These are phyloP conservation scores for Cytospora chrysosperma DNA, from an alignment of 2,329 filamentous ascomycete genomes.

Conservation along the genomic window DNA sequence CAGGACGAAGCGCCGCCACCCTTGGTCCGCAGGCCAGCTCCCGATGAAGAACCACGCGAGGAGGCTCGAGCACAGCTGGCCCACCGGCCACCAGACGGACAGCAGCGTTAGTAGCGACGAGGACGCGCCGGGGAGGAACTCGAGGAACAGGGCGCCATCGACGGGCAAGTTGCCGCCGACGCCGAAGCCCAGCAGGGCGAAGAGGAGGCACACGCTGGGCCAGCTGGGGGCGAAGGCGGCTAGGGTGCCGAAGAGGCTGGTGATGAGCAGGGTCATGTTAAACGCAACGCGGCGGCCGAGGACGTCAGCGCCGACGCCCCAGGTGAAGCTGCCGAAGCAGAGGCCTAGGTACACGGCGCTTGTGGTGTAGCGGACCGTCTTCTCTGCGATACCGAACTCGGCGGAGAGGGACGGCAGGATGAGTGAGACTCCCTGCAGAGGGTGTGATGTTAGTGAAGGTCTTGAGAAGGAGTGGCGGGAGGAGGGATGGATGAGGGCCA, in stretches of 20 bases:
- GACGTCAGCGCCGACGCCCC: slow-evolving; percentile 77
- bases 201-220: slow-evolving; percentile 60
- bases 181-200: slow-evolving; percentile 63
- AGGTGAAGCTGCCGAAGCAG: slow-evolving; percentile 74
- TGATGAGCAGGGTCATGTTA: slow-evolving; percentile 75
- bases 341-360: slow-evolving; percentile 74
- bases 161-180: slow-evolving; percentile 77
- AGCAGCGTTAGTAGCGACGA: slow-evolving; percentile 73
- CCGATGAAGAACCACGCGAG: slow-evolving; percentile 76
- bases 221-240: slow-evolving; percentile 68
- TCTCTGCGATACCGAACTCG: slow-evolving; percentile 70
- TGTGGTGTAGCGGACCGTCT: slow-evolving; percentile 76
- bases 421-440: slow-evolving; percentile 66
- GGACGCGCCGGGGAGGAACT: slow-evolving; percentile 76
- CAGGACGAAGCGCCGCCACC: slow-evolving; percentile 74
- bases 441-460: slow-evolving; percentile 18
- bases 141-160: slow-evolving; percentile 78
- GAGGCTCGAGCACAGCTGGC: slow-evolving; percentile 70
- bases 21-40: slow-evolving; percentile 65
- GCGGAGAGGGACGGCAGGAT: slow-evolving; percentile 71
- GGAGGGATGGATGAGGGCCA: background rate
- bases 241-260: slow-evolving; percentile 70
- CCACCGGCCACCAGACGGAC: slow-evolving; percentile 86
- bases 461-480: too few relatives aligned
- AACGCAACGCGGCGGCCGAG: slow-evolving; percentile 78